Evolutionary conservation across 2,329 filamentous ascomycete species (phyloP), one percentile per base, ranked within the genome.

Genomic region (Fusarium marasasianum): DNA sequence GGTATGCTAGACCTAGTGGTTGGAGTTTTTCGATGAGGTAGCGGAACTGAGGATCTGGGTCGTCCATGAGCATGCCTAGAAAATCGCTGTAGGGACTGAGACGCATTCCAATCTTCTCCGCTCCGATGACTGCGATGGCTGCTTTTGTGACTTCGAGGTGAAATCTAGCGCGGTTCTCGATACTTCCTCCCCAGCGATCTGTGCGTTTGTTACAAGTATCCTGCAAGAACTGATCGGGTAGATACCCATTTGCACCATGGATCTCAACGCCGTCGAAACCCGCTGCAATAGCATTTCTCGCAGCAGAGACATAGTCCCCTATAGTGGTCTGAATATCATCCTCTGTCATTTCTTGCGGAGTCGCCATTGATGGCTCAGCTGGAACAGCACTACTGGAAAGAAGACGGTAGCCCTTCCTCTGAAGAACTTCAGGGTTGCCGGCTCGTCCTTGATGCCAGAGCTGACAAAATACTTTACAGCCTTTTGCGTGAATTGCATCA

Each of bases 401-500:
- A 22, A 54, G 35, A n/a, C 35, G 14, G 2, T 54, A 40, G 0
- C 51, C 24, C 14, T 40, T 54, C 10, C 14, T 26, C 20, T 10
- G 33, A 2, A 40, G 51, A 22, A 40, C 35, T 7, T 40, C 8
- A 18, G 35, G 35, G 33, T 40, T 54, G 14, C 51, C 20, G 3
- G 51, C 51, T 22, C 51, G 35, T 9, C 51, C 51, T 29, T 54
- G 51, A 7, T 54, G 51, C 51, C 51, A 54, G 3, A 54, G 51
- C 8, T 54, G 51, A 10, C 51, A 40, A 38, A 54, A 54, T 1
- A 40, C 24, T 54, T 40, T 54, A 3, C 51, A 54, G 14, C 35
- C 51, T 2, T 54, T 38, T 7, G 7, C 35, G 5, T 54, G 35
- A 10, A 54, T 54, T 0, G n/a, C 14, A 0, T 54, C 24, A 0